Evolutionary conservation across 2,329 filamentous ascomycete genomes (phyloP), one percentile per base, ranked within the genome.

Genomic region (Volutella citrinella): DNA sequence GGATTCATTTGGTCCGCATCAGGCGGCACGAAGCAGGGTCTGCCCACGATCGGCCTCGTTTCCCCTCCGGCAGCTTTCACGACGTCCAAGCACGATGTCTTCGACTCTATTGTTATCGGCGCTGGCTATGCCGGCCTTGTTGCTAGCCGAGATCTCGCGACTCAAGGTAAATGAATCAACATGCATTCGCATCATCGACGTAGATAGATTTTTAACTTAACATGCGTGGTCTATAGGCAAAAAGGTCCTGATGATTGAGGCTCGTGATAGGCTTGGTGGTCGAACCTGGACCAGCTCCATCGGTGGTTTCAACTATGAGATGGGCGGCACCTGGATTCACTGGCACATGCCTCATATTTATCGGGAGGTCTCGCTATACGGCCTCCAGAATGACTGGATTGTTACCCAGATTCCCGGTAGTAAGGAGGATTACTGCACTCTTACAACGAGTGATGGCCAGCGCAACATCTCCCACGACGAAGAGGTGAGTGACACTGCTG

Each of bases 291-390:
- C 54, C 4, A 49, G 59, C 6, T 55, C 56, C 14, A 57, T 61
- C 12, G 49, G 52, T 7, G 64, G 58, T 1, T 57, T 59, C 17
- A 46, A 51, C 1, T 66, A 58, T 32, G 64, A 68, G 28, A 63
- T 69, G 59, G 65, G 66, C 2, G 65, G 66, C 0, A 66, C 64
- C 1, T 69, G 64, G 64, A 48, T 69, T 4, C 59, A 61, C 18
- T 63, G 61, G 59, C 43, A 46, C 27, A 57, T 61, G 46, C 50
- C 63, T 7, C 60, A 64, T 40, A 54, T 66, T 7, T 66, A 59
- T 50, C 51, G 60, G 5, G 68, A 72, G 41, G 56, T 70, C 6
- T 56, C 58, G 3, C 49, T 64, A 11, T 71, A 70, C 41, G 49
- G 59, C 8, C 60, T 71, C 48, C 47, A 55, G 7, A 34, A 42